Evolutionary conservation across 2,329 filamentous ascomycete genomes (phyloP).

Genomic region (Neonectria ditissima): DNA sequence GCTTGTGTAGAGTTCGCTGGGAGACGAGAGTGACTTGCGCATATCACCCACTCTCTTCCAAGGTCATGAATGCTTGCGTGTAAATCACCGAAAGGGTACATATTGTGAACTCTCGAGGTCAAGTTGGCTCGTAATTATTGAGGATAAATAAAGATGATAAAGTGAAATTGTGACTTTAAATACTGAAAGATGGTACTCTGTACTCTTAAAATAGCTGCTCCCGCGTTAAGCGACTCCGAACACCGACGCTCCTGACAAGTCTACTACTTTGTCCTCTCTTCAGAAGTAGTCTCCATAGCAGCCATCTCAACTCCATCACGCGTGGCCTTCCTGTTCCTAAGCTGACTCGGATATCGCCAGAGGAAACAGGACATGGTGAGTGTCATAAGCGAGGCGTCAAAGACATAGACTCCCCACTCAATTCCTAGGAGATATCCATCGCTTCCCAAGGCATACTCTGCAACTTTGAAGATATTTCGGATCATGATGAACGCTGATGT

Average conservation of each 20-base stretch:
- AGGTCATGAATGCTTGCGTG: no score
- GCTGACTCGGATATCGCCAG: conserved; percentile 19
- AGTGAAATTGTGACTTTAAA: not conserved
- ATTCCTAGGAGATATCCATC: conserved; percentile 16
- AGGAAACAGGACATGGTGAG: conserved; percentile 28
- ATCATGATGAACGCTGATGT: conserved; percentile 54
- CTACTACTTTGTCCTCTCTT: not conserved
- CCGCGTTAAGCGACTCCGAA: not conserved
- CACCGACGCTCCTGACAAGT: not conserved
- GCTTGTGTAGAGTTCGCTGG: not conserved
- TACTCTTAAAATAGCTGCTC: not conserved
- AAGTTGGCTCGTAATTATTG: no score
- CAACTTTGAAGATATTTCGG: conserved; percentile 31
- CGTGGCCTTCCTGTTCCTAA: not conserved
- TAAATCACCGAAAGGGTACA: no score
- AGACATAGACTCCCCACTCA: conserved; percentile 27
- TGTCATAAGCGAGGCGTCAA: conserved; percentile 27
- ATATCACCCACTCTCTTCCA: no score
- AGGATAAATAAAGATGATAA: not conserved
- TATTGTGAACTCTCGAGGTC: not conserved
- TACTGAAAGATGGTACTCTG: not conserved
- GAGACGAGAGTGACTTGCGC: no score
- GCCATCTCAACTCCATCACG: not conserved
- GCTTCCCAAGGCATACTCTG: conserved; percentile 23
- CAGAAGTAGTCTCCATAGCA: not conserved